Evolutionary conservation across 164 flowering plant genomes (phyloP), one percentile per base, ranked within the genome.

Genomic region (Dillenia suffruticosa): DNA sequence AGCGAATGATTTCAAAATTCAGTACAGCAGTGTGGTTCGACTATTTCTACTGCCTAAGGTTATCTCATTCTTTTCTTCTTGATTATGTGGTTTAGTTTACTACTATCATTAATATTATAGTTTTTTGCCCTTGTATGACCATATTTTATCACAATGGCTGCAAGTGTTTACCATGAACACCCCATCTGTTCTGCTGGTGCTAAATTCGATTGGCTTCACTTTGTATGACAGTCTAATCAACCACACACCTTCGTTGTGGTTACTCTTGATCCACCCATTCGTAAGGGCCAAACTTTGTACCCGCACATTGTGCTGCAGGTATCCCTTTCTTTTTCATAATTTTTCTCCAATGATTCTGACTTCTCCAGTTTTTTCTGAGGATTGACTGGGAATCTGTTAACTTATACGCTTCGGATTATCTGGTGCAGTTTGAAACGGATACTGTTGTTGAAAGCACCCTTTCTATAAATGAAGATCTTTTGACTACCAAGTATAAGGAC

Each of bases 281-380:
- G 99, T 44, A 95, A 95, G 65, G 99, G 99, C 16, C 97, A 95
- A 75, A 95, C 99, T 43, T 71, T 95, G 73, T 95, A 95, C 69
- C 99, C 99, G 9, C 99, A 95, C 74, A 88, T 95, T 70, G 99
- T 95, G 22, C 55, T 95, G 81, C 99, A 95, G 97, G 99, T 92
- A 81, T 32, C 32, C 32, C 32, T 5, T 26, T 26, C 32, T 26
- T 26, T 26, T 26, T 26, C 32, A 26, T 51, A n/a, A 32, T 65
- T 67, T 17, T 6, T 57, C 54, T 51, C 3, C 40, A 14, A 63
- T 63, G 7, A 8, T 44, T 9, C 9, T n/a, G 1, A 9, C 8
- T 5, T 46, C 8, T 62, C 45, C 15, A 16, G 1, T 44, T 46
- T 54, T 16, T 47, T 49, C 46, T 49, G 16, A 14, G 15, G 26